Evolutionary conservation across 768 basidiomycete species (phyloP).

Genomic region (Leucocoprinus sp.): DNA sequence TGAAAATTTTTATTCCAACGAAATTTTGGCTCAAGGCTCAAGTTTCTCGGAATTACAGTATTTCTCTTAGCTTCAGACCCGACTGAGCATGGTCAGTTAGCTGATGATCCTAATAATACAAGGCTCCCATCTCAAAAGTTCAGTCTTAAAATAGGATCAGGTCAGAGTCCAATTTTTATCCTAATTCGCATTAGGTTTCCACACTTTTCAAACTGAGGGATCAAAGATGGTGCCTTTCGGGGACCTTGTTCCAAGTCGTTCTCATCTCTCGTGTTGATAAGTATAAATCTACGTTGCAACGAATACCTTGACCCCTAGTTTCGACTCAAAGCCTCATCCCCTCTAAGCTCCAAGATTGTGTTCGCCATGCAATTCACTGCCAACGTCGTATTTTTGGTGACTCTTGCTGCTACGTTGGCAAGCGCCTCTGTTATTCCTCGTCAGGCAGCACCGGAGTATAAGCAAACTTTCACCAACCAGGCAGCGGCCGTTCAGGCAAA

Average conservation of each 20-base stretch:
- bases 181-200: too few species aligned
- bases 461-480: slow-evolving; percentile 30
- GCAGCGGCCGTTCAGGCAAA: slow-evolving; percentile 33
- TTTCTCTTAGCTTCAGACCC: too few species aligned
- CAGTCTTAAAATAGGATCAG: not conserved
- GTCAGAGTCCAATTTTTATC: not conserved
- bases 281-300: not conserved
- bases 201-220: not conserved
- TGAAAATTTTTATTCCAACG: too few species aligned
- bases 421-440: slow-evolving; percentile 8
- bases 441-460: slow-evolving; percentile 22
- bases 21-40: too few species aligned
- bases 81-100: too few species aligned
- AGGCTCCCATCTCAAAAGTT: not conserved
- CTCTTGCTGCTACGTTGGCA: slow-evolving; percentile 6
- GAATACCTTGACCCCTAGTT: not conserved
- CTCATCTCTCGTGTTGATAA: not conserved
- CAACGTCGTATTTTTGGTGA: not conserved
- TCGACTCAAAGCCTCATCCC: slow-evolving; percentile 1
- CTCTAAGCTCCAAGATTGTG: not conserved
- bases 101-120: too few species aligned
- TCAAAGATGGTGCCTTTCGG: not conserved
- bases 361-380: slow-evolving; percentile 4
- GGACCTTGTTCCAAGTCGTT: not conserved
- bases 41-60: not conserved